Base-by-base conservation (phyloP, 2,329 filamentous ascomycete genomes). In the Colletotrichum brevisporum region DNA sequence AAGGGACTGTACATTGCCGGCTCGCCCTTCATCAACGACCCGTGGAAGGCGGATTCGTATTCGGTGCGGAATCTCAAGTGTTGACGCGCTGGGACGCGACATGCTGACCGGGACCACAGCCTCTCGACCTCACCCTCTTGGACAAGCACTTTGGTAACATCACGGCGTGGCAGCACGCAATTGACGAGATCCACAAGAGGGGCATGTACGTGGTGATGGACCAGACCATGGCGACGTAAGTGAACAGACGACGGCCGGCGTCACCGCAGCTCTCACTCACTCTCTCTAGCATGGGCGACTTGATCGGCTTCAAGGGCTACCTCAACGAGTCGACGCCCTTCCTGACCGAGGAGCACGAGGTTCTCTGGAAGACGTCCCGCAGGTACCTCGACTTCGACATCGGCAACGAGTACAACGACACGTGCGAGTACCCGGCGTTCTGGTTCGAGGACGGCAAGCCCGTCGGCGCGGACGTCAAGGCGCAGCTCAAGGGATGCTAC, bases 121-220 rank as follows among this genome's bases (percentile, higher is more conserved):
- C 89, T 16, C 77, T 90, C 36, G 90, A 92, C 71, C 84, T 90
- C 41, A 91, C 89, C 0, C 82, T 91, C 31, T 81, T 92, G 16
- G 90, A 91, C 73, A 83, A 85, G 53, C 90, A 92, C 74, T 88
- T 87, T 71, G 90, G 89, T 18, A 85, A 83, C 57, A 86, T 92
- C 62, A 77, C 85, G 18, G 79, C 83, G 63, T 91, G 89, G 88
- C 85, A 88, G 73, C 77, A 81, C 53, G 84, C 85, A 2, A 86
- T 91, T 60, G 79, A 84, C 9, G 88, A 88, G 55, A 89, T 91
- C n/a, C 90, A 92, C 73, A 77, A 78, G 3, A 83, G 87, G 36
- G 86, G 83, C 61, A 91, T 92, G 89, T 91, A 90, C 78, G 88
- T 91, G 48, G 80, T 92, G 39, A 78, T 91, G 68, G 90, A 91